These are phyloP conservation scores for Triticum dicoccoides DNA, from an alignment of 176 grass and related monocot genomes.

Conservation along the genomic window DNA sequence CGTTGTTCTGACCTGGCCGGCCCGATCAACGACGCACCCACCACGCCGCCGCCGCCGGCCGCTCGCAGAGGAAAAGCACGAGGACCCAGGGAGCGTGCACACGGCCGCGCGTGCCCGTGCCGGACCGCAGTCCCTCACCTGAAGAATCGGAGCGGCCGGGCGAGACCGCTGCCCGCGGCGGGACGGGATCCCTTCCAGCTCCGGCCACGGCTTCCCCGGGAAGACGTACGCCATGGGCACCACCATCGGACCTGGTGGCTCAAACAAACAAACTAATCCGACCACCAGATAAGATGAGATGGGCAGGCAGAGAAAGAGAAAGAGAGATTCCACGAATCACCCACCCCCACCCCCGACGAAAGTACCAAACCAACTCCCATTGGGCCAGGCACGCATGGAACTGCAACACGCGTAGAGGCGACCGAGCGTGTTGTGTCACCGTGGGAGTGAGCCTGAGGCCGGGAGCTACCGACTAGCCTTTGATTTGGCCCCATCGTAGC, in stretches of 20 bases:
- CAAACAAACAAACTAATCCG: background rate
- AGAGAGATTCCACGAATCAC: background rate
- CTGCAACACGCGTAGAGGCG: background rate
- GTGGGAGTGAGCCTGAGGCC: background rate
- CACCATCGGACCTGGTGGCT: background rate
- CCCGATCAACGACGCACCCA: slow-evolving; percentile 1
- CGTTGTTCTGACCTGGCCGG: background rate
- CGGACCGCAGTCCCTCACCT: background rate
- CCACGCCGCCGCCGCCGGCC: background rate
- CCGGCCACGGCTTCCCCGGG: background rate
- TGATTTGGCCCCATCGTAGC: too few relatives aligned
- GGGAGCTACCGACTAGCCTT: background rate
- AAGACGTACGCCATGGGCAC: background rate
- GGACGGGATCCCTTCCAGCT: background rate
- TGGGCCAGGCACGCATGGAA: background rate
- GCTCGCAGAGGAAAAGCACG: background rate
- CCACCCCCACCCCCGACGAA: background rate
- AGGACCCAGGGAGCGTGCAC: background rate
- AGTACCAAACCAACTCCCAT: background rate
- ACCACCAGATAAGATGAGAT: background rate
- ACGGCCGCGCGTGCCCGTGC: background rate
- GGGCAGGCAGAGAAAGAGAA: background rate
- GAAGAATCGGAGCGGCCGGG: background rate
- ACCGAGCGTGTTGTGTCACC: background rate
- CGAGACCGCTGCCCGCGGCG: background rate